A percentile compares a stretch with the other conserved stretches of the same genome.
phyloP scores from a whole-genome alignment of 164 flowering plant genomes.

The Vitis cinerea region DNA sequence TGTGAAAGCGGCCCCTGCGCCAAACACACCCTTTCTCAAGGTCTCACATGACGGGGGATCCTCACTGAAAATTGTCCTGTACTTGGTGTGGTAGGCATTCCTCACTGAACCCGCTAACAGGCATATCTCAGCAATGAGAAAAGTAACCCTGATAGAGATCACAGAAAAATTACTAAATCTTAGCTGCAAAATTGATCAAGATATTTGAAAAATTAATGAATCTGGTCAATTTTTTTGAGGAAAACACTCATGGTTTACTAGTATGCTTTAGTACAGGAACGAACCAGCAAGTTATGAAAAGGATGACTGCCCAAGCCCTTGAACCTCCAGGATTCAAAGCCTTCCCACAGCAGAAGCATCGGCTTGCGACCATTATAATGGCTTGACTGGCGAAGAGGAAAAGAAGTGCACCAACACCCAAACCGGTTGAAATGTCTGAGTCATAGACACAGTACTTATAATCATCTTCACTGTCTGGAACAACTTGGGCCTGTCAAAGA shows the following conservation, averaged over 20 bases:
- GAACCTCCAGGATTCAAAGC: slow-evolving; percentile 78
- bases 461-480: slow-evolving; percentile 26
- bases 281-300: slow-evolving; percentile 87
- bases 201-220: too few relatives aligned
- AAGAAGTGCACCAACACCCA: slow-evolving; percentile 76
- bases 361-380: slow-evolving; percentile 64
- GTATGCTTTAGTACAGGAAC: background rate
- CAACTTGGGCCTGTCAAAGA: slow-evolving; percentile 48
- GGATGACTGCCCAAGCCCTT: slow-evolving; percentile 77
- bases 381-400: slow-evolving; percentile 67
- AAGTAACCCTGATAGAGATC: slow-evolving; percentile 53
- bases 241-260: background rate
- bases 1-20: slow-evolving; percentile 74
- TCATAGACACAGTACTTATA: slow-evolving; percentile 74
- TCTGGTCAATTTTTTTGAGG: too few relatives aligned
- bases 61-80: slow-evolving; percentile 31
- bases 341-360: slow-evolving; percentile 92
- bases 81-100: slow-evolving; percentile 87
- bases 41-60: slow-evolving; percentile 57
- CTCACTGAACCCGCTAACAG: slow-evolving; percentile 80
- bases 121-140: slow-evolving; percentile 77
- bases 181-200: too few relatives aligned
- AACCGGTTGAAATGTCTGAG: slow-evolving; percentile 82
- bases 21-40: slow-evolving; percentile 77
- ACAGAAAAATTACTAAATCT: background rate